Evolutionary conservation across 352 stramenopile genomes (phyloP).

Genomic region (Phytophthora tentaculata): DNA sequence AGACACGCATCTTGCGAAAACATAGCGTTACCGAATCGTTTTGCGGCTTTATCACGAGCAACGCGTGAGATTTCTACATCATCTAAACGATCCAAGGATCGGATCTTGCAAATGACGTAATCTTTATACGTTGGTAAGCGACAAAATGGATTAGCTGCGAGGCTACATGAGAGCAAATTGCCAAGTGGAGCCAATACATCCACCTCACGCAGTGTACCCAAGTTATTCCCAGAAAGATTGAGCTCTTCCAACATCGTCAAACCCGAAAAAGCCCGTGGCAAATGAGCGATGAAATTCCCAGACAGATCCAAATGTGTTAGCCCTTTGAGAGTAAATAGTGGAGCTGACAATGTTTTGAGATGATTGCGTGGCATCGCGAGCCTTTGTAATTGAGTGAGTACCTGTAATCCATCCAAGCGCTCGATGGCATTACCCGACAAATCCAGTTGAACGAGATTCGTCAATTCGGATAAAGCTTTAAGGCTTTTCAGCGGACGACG

Average conservation of each 20-base stretch:
- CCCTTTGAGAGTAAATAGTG: constrained; percentile 51
- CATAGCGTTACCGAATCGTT: constrained; percentile 64
- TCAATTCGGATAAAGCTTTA: constrained; percentile 51
- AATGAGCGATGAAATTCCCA: constrained; percentile 83
- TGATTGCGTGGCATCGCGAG: constrained; percentile 74
- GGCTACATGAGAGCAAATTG: constrained; percentile 68
- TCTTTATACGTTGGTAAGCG: constrained; percentile 78
- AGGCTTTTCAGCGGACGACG: constrained; percentile 69
- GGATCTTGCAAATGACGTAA: constrained; percentile 73
- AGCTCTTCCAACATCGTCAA: constrained; percentile 66
- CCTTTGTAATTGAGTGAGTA: constrained; percentile 48
- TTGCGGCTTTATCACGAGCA: constrained; percentile 63
- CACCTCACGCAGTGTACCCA: constrained; percentile 76
- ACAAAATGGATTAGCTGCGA: constrained; percentile 79
- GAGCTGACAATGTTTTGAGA: constrained; percentile 59
- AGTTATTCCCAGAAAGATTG: constrained; percentile 76
- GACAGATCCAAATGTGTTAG: constrained; percentile 70
- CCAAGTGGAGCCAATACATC: constrained; percentile 58
- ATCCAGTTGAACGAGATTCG: constrained; percentile 60
- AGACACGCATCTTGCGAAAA: constrained; percentile 63
- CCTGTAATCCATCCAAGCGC: constrained; percentile 63
- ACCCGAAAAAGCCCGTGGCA: constrained; percentile 56
- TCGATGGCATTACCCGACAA: constrained; percentile 70
- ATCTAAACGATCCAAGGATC: constrained; percentile 68
- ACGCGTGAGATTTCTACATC: constrained; percentile 48